phyloP scores from a whole-genome alignment of 2,329 filamentous ascomycete genomes.

The Paraconiothyrium brasiliense region DNA sequence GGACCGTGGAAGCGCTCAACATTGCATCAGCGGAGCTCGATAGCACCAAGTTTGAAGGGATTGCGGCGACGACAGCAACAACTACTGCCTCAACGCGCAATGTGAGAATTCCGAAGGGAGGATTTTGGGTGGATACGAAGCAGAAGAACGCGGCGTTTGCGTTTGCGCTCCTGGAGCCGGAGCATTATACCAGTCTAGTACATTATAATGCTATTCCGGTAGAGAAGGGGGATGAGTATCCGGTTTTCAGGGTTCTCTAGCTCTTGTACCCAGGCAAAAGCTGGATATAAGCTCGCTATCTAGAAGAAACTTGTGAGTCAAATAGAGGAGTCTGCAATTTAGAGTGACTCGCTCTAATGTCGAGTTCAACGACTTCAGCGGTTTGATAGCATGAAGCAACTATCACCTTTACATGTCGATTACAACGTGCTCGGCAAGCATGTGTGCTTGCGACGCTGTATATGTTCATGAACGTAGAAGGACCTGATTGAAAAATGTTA shows the following conservation, averaged over 20 bases:
- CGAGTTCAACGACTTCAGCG: too few relatives aligned
- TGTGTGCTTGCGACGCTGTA: too few relatives aligned
- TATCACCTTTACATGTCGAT: too few relatives aligned
- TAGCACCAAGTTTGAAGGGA: slow-evolving; percentile 46
- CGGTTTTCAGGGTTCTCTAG: slow-evolving; percentile 40
- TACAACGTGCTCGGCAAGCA: too few relatives aligned
- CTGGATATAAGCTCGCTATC: too few relatives aligned
- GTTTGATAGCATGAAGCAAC: too few relatives aligned
- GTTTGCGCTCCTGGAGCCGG: slow-evolving; percentile 50
- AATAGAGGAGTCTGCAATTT: too few relatives aligned
- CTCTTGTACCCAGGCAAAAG: not conserved
- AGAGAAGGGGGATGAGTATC: slow-evolving; percentile 47
- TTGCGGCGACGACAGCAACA: slow-evolving; percentile 43
- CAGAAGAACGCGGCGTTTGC: slow-evolving; percentile 52
- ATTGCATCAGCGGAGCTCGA: slow-evolving; percentile 43
- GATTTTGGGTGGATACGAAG: slow-evolving; percentile 44
- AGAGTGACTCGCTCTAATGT: too few relatives aligned
- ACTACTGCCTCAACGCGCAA: slow-evolving; percentile 35
- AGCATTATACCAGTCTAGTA: slow-evolving; percentile 50
- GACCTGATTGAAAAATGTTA: not conserved
- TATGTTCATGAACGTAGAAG: not conserved
- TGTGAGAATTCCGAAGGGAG: slow-evolving; percentile 43
- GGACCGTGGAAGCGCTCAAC: slow-evolving; percentile 46
- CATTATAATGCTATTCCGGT: slow-evolving; percentile 49
- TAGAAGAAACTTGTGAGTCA: too few relatives aligned